phyloP scores from a whole-genome alignment of 164 flowering plant species.

The Cinnamomum chago region DNA sequence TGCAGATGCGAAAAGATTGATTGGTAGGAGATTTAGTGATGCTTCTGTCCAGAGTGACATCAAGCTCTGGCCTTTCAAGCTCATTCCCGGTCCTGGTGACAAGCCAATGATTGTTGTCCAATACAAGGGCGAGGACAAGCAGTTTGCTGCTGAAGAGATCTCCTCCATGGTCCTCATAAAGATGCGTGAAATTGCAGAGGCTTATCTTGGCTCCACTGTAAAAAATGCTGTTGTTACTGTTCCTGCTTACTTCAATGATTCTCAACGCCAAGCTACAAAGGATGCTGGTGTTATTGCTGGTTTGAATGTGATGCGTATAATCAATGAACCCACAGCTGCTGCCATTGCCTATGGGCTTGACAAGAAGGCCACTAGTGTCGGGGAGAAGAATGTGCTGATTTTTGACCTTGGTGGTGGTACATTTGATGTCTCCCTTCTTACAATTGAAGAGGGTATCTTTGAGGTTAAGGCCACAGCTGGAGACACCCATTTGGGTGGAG shows the following conservation, averaged over 20 bases:
- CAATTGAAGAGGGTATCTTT: constrained; percentile 69
- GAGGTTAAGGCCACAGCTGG: constrained; percentile 73
- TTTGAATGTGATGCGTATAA: constrained; percentile 60
- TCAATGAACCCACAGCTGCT: constrained; percentile 73
- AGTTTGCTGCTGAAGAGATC: constrained; percentile 65
- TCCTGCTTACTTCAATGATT: constrained; percentile 73
- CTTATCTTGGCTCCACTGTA: constrained; percentile 49
- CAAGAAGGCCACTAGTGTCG: constrained; percentile 55
- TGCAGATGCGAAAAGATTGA: constrained; percentile 56
- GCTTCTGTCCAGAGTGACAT: constrained; percentile 45
- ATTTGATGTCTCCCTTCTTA: constrained; percentile 62
- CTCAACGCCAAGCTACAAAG: constrained; percentile 76
- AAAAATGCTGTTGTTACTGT: constrained; percentile 72
- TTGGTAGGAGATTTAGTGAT: constrained; percentile 49
- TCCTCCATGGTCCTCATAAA: constrained; percentile 61
- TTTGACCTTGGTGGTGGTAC: constrained; percentile 75
- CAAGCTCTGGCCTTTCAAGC: constrained; percentile 60
- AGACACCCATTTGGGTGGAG: constrained; percentile 63
- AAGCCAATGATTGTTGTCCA: constrained; percentile 56
- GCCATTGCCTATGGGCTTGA: constrained; percentile 76
- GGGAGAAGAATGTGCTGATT: constrained; percentile 67
- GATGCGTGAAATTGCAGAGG: constrained; percentile 71
- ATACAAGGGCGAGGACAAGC: constrained; percentile 60
- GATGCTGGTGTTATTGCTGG: constrained; percentile 76
- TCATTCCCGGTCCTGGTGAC: constrained; percentile 40